Base-by-base conservation (phyloP, 345 rosid species). In the thale cress (Arabidopsis thaliana) region DNA sequence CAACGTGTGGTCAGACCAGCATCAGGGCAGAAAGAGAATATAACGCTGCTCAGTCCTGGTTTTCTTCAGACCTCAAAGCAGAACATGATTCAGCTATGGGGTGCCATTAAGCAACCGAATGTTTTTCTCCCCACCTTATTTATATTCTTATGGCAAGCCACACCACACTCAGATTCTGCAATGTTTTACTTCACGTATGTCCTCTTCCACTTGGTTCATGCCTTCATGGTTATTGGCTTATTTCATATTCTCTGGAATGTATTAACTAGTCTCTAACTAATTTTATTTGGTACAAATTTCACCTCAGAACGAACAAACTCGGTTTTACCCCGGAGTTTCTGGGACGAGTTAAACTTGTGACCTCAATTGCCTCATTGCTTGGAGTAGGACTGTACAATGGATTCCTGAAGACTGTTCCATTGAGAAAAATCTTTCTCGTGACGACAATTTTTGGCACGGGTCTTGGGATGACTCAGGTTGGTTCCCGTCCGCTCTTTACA, bases 91-190 rank as follows among this genome's bases (percentile, higher is more conserved):
- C 83, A 86, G 83, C 79, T 92, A 41, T 90, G 92, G 93, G 59
- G 52, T 68, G 96, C 99, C 65, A 85, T 90, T 49, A 87, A 84
- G 82, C 89, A 92, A 74, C 94, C 96, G 6, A 86, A 83, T 76
- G 96, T 92, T 52, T 87, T 88, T 64, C 88, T 95, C 10, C 97
- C 97, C 4, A 90, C 98, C 9, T 76, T 90, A 25, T 95, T 95
- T 77, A 83, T 95, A 59, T 92, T 95, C 85, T 86, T 92, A 58
- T 92, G 99, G 99, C 99, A 95, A 87, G 91, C 97, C 76, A 95
- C 98, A n/a, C 99, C 98, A 2, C 98, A 89, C 7, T 95, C 99
- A 24, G 99, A 95, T 67, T 89, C 97, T 60, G 99, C 98, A 67
- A 87, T 92, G 97, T 92, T 95, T 87, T 92, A 85, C 85, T 95